A percentile compares a stretch with the other conserved stretches of the same genome.
Evolutionary conservation across 352 stramenopile species (phyloP).

Genomic region (Bremia lactucae): DNA sequence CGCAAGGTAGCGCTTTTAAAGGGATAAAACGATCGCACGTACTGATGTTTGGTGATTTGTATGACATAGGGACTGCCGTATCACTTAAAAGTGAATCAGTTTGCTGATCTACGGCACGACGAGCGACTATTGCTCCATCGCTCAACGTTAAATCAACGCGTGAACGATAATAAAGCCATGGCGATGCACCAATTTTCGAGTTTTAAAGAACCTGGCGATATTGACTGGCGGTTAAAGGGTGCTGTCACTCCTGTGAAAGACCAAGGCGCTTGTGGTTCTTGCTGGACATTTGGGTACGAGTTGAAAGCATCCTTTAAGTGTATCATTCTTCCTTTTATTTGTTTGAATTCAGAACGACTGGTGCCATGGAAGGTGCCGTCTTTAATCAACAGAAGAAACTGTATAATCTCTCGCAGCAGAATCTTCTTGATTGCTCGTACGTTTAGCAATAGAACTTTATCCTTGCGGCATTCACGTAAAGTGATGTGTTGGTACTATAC

Average conservation of each 20-base stretch:
- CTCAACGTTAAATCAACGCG: slow-evolving; percentile 35
- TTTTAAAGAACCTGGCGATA: slow-evolving; percentile 39
- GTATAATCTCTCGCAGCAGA: slow-evolving; percentile 83
- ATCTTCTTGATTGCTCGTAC: slow-evolving; percentile 85
- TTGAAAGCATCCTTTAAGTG: not conserved
- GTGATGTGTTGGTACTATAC: slow-evolving; percentile 1
- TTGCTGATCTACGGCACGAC: slow-evolving; percentile 69
- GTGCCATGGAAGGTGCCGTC: slow-evolving; percentile 62
- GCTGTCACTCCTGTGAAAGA: slow-evolving; percentile 87
- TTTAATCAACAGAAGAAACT: slow-evolving; percentile 65
- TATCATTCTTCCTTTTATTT: not conserved
- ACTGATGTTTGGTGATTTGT: not conserved
- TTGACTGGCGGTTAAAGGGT: slow-evolving; percentile 81
- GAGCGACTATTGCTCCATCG: slow-evolving; percentile 47
- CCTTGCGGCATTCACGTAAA: too few species aligned
- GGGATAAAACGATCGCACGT: not conserved
- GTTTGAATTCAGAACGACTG: slow-evolving; percentile 50
- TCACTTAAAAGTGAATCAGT: slow-evolving; percentile 70
- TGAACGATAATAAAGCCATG: slow-evolving; percentile 48
- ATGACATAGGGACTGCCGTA: slow-evolving; percentile 54
- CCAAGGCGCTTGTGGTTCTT: slow-evolving; percentile 86
- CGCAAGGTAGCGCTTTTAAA: slow-evolving; percentile 46
- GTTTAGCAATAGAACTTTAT: too few species aligned
- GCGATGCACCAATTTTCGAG: slow-evolving; percentile 30
- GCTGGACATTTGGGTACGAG: slow-evolving; percentile 83